These are phyloP conservation scores for Tylopilus vinaceipallidus DNA, from an alignment of 768 basidiomycete genomes.

Conservation along the genomic window DNA sequence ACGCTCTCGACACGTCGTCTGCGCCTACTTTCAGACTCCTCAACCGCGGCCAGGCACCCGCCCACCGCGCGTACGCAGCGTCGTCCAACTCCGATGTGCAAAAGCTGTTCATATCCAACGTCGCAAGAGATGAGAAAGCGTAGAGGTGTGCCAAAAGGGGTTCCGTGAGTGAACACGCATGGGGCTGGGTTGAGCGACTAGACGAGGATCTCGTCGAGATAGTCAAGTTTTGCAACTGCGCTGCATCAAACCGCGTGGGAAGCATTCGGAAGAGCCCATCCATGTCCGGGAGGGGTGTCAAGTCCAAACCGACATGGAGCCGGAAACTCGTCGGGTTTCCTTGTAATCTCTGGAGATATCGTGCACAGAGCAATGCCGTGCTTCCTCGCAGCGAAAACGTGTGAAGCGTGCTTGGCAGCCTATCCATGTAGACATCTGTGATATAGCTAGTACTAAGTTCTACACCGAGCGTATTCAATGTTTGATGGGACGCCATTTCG, in stretches of 20 bases:
- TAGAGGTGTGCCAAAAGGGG: constrained; percentile 4
- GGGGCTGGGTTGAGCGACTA: neutral
- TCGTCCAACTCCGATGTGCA: constrained; percentile 10
- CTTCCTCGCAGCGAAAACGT: constrained; percentile 10
- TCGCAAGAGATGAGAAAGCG: constrained; percentile 4
- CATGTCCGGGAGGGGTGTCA: constrained; percentile 5
- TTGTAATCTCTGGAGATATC: constrained; percentile 9
- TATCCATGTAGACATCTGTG: neutral
- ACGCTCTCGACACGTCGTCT: neutral
- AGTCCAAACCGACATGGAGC: constrained; percentile 3
- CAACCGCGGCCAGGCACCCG: constrained; percentile 11
- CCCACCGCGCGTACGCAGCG: constrained; percentile 6
- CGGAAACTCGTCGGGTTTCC: neutral
- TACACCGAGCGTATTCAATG: constrained; percentile 11
- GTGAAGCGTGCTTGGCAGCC: constrained; percentile 5
- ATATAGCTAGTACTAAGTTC: constrained; percentile 3
- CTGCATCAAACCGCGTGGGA: constrained; percentile 1
- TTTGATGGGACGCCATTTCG: neutral
- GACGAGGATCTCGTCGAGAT: constrained; percentile 8
- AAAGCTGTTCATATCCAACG: constrained; percentile 14
- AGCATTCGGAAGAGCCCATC: constrained; percentile 7
- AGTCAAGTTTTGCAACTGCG: neutral
- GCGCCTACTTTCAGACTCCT: constrained; percentile 10
- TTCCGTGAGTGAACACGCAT: constrained; percentile 3
- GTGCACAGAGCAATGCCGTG: constrained; percentile 6